Conservation (phyloP, 768 basidiomycete species). For the Tubosaeta sp. region DNA sequence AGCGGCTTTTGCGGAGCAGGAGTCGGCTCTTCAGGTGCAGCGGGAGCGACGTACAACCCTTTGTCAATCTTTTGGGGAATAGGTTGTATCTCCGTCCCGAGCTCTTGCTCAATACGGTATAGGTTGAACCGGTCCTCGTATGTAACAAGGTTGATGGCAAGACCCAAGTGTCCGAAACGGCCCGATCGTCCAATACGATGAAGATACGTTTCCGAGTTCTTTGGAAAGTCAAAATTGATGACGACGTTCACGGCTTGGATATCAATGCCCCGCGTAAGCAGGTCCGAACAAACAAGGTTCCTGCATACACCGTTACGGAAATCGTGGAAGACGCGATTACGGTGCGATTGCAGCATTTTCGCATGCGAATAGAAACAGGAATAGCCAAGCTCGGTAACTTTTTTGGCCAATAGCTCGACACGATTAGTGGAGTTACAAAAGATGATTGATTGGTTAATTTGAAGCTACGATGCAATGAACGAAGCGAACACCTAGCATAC, state of each 20-base stretch:
- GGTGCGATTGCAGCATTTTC: slow-evolving; percentile 98
- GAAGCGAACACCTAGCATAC: neutral
- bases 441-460: slow-evolving; percentile 99
- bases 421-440: slow-evolving; percentile 99
- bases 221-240: slow-evolving; percentile 99
- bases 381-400: slow-evolving; percentile 98
- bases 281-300: slow-evolving; percentile 96
- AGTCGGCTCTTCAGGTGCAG: slow-evolving; percentile 39
- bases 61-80: slow-evolving; percentile 92
- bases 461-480: slow-evolving; percentile 54
- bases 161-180: slow-evolving; percentile 93
- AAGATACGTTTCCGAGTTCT: slow-evolving; percentile 98
- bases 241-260: slow-evolving; percentile 99
- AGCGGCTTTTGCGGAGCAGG: slow-evolving; percentile 42
- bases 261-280: slow-evolving; percentile 98
- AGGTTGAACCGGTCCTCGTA: slow-evolving; percentile 98
- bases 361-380: slow-evolving; percentile 99
- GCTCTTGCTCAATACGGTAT: slow-evolving; percentile 96
- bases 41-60: slow-evolving; percentile 88
- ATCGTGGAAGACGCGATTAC: slow-evolving; percentile 99
- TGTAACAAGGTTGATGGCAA: slow-evolving; percentile 97
- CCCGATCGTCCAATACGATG: slow-evolving; percentile 98
- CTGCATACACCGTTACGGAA: slow-evolving; percentile 98
- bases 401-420: slow-evolving; percentile 98
- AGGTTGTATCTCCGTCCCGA: slow-evolving; percentile 96